A percentile compares a stretch with the other conserved stretches of the same genome.
These are phyloP conservation scores for Cladosporium velox DNA, from an alignment of 2,329 filamentous ascomycete genomes.

Conservation along the genomic window DNA sequence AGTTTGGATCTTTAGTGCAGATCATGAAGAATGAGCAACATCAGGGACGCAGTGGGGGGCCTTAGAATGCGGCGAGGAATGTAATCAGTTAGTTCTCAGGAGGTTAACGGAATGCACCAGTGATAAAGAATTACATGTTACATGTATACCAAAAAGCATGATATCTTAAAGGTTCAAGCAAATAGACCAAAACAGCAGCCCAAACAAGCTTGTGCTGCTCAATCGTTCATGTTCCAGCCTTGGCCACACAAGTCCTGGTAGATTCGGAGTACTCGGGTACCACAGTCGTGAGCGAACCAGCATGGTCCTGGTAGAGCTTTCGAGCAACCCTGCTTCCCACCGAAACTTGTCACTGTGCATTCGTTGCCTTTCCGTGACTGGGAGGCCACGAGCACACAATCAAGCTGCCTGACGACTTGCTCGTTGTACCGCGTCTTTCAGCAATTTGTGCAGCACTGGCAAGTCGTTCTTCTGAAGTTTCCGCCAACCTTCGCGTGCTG, in stretches of 20 bases:
- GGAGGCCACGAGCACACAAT: not conserved
- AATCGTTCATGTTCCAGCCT: too few relatives aligned
- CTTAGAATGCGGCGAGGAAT: not conserved
- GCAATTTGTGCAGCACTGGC: not conserved
- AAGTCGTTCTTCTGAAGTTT: not conserved
- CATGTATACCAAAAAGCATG: too few relatives aligned
- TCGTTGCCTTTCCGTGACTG: too few relatives aligned
- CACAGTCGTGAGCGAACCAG: not conserved
- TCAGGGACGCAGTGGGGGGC: not conserved
- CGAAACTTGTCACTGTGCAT: not conserved
- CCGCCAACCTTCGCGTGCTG: not conserved
- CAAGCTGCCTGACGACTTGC: not conserved
- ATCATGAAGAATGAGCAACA: not conserved
- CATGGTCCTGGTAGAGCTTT: not conserved
- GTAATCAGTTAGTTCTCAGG: not conserved
- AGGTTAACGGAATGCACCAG: not conserved
- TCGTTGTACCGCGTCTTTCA: not conserved
- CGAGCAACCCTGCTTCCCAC: not conserved
- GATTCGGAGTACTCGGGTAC: not conserved
- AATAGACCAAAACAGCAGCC: too few relatives aligned
- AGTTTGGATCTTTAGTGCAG: not conserved
- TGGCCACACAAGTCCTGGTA: not conserved
- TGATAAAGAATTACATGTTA: not conserved
- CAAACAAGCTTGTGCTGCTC: too few relatives aligned
- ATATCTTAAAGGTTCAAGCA: too few relatives aligned